Evolutionary conservation across 345 rosid genomes (phyloP).

Genomic region (Lumnitzera littorea): DNA sequence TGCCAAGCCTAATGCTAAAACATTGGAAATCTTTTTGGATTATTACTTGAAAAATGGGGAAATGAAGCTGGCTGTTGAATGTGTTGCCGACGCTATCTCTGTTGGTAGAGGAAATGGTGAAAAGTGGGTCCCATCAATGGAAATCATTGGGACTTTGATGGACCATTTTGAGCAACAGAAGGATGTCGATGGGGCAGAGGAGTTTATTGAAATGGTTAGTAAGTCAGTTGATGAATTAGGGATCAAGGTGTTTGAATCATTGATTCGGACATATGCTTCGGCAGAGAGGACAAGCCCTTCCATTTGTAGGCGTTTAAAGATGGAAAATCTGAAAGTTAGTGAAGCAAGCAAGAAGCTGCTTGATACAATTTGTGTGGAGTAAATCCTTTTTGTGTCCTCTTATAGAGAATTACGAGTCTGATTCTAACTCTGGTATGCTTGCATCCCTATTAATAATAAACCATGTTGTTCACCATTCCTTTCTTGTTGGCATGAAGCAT

Average conservation of each 20-base stretch:
- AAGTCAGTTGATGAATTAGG: conserved; percentile 56
- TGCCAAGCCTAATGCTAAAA: conserved; percentile 66
- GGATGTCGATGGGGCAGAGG: conserved; percentile 86
- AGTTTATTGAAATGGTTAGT: conserved; percentile 59
- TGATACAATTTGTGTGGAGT: conserved; percentile 50
- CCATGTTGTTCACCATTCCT: too few species aligned
- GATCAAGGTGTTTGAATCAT: conserved; percentile 53
- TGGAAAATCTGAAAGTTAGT: conserved; percentile 66
- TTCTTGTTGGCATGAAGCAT: too few species aligned
- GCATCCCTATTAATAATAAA: too few species aligned
- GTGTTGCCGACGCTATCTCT: conserved; percentile 58
- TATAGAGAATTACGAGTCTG: too few species aligned
- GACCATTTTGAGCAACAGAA: conserved; percentile 53
- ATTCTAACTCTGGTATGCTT: too few species aligned
- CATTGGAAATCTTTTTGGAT: conserved; percentile 73
- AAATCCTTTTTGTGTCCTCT: conserved; percentile 8
- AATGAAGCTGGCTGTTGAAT: conserved; percentile 45
- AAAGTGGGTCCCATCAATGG: conserved; percentile 75
- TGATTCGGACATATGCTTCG: conserved; percentile 86
- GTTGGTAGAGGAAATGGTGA: conserved; percentile 60
- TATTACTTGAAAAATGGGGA: conserved; percentile 54
- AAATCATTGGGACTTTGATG: conserved; percentile 47
- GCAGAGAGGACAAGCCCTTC: conserved; percentile 61
- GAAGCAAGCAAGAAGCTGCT: conserved; percentile 60
- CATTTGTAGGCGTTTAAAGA: conserved; percentile 62